phyloP scores from a whole-genome alignment of 2,329 filamentous ascomycete species.

The Aspergillus transmontanensis region DNA sequence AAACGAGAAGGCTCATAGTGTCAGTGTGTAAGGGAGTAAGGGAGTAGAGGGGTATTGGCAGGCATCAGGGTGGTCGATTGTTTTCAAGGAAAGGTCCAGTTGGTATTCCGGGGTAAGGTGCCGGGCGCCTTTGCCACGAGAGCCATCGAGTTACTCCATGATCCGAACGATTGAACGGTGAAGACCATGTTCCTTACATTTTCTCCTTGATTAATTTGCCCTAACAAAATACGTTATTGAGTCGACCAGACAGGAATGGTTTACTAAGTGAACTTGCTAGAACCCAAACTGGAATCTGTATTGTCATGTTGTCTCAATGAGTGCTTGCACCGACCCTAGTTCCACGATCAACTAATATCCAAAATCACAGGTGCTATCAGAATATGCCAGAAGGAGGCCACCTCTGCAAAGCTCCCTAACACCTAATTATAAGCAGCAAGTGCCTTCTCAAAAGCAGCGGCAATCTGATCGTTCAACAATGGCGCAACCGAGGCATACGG shows the following conservation, averaged over 20 bases:
- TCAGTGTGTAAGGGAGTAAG: no score
- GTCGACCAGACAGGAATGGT: neutral
- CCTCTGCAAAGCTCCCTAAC: neutral
- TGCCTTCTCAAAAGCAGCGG: constrained; percentile 17
- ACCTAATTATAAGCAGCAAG: constrained; percentile 15
- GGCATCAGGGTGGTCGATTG: no score
- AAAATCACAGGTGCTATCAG: neutral
- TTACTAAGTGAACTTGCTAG: neutral
- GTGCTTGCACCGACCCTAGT: neutral
- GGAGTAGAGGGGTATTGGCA: no score
- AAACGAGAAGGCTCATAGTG: neutral
- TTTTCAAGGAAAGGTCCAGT: no score
- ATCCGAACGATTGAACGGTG: no score
- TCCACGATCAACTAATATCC: neutral
- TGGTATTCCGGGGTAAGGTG: no score
- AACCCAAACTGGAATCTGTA: no score
- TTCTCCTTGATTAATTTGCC: no score
- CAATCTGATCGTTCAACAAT: constrained; percentile 18
- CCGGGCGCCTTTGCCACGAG: no score
- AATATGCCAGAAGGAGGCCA: neutral
- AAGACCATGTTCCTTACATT: no score
- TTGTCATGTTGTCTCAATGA: no score
- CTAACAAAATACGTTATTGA: neutral
- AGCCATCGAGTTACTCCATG: no score
- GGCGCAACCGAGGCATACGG: constrained; percentile 21